Evolutionary conservation across 805 yeast genomes (phyloP), one percentile per base, ranked within the genome.

Genomic region (Wickerhamomyces tratensis): DNA sequence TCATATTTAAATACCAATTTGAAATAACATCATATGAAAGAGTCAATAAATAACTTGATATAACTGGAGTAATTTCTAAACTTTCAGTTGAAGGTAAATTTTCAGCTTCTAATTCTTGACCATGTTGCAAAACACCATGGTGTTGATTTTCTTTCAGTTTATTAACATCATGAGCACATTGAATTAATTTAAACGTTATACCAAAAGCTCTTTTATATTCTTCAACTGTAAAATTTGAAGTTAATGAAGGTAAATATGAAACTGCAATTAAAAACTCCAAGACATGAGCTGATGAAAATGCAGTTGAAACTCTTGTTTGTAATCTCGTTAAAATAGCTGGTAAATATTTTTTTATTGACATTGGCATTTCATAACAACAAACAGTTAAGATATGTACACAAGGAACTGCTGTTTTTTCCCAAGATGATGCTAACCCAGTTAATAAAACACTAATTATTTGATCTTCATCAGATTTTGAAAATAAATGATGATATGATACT

Each of bases 171-270:
- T 72, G 68, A 2, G 86, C 76, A 53, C 79, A 80, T 53, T 84
- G 86, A 42, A 86, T 82, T 51, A 79, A 82, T 51, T 81, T 80
- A 64, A 87, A 84, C 1, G 88, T 82, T 56, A 87, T 83, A 2
- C 85, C 95, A 64, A 87, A 85, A 3, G 86, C 86, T 39, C 88
- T 68, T 52, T 79, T 82, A 57, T 72, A 82, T 51, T 87, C 95
- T 40, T 84, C 93, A 15, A 72, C 69, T 4, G 85, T 82, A 55
- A 86, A 82, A 51, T 81, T 81, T 1, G 86, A 71, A 1, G 85
- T 78, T 44, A 86, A 60, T 2, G 75, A 60, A 0, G 91, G 88
- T 36, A 82, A 69, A 43, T 81, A 72, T 0, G 85, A 71, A 35
- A 88, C 61, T 1, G 86, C 73, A 46, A 79, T 59, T 43, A 87